Evolutionary conservation across 2,329 filamentous ascomycete genomes (phyloP), one percentile per base, ranked within the genome.

Genomic region (Xylaria hypoxylon): DNA sequence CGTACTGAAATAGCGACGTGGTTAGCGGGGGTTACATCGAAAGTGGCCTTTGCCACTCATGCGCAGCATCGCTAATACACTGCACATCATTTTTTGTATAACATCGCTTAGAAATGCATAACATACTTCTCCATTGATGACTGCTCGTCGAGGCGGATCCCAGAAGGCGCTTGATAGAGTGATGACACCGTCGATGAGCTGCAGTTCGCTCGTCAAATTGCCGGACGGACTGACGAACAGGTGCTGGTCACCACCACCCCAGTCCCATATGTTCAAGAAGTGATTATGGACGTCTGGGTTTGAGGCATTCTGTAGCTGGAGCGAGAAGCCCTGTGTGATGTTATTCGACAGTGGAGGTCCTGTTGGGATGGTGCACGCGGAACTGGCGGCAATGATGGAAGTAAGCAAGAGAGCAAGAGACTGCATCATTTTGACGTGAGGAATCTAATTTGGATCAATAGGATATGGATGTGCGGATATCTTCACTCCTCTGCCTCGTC

Each of bases 41-140:
- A 15, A 6, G 35, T 26, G 35, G 35, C 35, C n/a, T 53, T 26
- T 40, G 35, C 52, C 35, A 55, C 52, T n/a, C 8, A 40, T 28
- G 52, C 35, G 28, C 52, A 42, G 15, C 22, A 55, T 55, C 52
- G 13, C 35, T 55, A 26, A 7, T 42, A 13, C 44, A 31, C 3
- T 28, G 22, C 35, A 55, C 13, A n/a, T 28, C n/a, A 33, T 42
- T 17, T 26, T 28, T 3, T 38, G 33, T 22, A 19, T 24, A 42
- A 55, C 52, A 55, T 50, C 24, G 17, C 19, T 42, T 10, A 15
- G 28, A 15, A 38, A 68, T 59, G 53, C 61, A 59, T 31, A n/a
- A 52, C 68, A 62, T 75, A 82, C 81, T 74, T 83, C 81, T 67
- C 81, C 80, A 45, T 82, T 81, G 58, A 83, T 82, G 31, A 82